Evolutionary conservation across 768 basidiomycete genomes (phyloP).

Genomic region (Phallus indusiatus): DNA sequence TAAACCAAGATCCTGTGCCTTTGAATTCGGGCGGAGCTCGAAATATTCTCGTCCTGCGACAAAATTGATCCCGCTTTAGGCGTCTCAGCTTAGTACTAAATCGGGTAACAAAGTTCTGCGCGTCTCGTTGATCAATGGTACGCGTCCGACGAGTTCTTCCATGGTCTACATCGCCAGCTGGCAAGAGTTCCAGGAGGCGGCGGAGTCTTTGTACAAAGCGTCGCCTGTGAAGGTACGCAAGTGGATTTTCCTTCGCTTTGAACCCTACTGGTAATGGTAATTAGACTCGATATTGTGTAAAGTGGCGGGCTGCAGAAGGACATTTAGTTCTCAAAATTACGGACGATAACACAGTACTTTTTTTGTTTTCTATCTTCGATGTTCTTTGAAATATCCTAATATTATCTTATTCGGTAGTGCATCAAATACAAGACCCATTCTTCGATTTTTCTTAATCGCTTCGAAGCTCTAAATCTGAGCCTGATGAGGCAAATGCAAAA

Average conservation of each 20-base stretch:
- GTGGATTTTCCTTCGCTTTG: neutral
- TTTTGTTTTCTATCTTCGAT: neutral
- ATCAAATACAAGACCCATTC: conserved; percentile 95
- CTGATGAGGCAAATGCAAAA: conserved; percentile 86
- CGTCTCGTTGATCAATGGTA: too few relatives aligned
- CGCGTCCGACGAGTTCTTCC: too few relatives aligned
- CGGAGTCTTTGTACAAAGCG: conserved; percentile 73
- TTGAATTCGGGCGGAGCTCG: too few relatives aligned
- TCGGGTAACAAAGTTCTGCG: too few relatives aligned
- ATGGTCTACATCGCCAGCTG: conserved; percentile 89
- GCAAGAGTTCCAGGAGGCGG: conserved; percentile 87
- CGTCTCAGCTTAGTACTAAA: too few relatives aligned
- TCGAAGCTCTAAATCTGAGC: conserved; percentile 82
- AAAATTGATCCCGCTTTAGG: too few relatives aligned
- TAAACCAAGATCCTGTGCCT: too few relatives aligned
- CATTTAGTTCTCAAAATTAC: conserved; percentile 92
- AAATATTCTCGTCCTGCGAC: too few relatives aligned
- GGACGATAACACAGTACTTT: conserved; percentile 74
- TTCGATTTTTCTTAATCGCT: conserved; percentile 91
- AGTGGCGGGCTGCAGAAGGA: conserved; percentile 81
- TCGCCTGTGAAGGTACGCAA: conserved; percentile 64
- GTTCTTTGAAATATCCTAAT: too few relatives aligned
- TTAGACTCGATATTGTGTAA: conserved; percentile 85
- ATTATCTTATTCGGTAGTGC: conserved; percentile 47
- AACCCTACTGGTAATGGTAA: neutral